A percentile compares a stretch with the other conserved stretches of the same genome.
Evolutionary conservation across 1,284 basidiomycete genomes (phyloP).

Genomic region (Austroboletus niveus): DNA sequence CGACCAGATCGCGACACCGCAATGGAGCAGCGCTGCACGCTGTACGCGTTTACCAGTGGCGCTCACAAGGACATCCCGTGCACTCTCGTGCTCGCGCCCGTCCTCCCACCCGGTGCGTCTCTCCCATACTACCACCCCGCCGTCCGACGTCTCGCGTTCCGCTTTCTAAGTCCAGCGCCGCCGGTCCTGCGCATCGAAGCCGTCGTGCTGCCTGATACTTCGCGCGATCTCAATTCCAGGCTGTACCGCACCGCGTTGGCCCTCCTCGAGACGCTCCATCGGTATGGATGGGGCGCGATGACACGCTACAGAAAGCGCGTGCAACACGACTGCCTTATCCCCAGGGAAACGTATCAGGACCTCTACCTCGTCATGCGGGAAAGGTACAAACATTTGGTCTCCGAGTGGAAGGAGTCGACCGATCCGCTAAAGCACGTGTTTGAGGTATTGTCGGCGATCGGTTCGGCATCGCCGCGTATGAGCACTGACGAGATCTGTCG

Average conservation of each 20-base stretch:
- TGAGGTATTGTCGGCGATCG: constrained; percentile 47
- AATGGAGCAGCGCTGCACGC: constrained; percentile 74
- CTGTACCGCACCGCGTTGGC: constrained; percentile 79
- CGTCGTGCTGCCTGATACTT: constrained; percentile 50
- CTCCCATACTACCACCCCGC: constrained; percentile 82
- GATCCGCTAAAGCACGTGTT: constrained; percentile 88
- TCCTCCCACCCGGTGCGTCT: constrained; percentile 40
- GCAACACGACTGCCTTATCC: constrained; percentile 78
- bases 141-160: constrained; percentile 71
- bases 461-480: neutral
- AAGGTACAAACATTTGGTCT: constrained; percentile 72
- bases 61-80: constrained; percentile 30
- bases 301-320: constrained; percentile 87
- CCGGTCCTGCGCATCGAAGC: constrained; percentile 52
- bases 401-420: constrained; percentile 76
- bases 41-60: constrained; percentile 42
- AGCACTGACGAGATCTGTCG: neutral
- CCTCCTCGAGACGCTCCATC: constrained; percentile 79
- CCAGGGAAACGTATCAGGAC: constrained; percentile 83
- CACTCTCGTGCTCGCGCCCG: constrained; percentile 63
- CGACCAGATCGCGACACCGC: constrained; percentile 64
- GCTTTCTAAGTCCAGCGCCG: constrained; percentile 43
- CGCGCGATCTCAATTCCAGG: constrained; percentile 54
- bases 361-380: constrained; percentile 85
- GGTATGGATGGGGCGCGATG: constrained; percentile 81